Evolutionary conservation across 2,329 filamentous ascomycete species (phyloP).

Genomic region (Fusarium lateritium): DNA sequence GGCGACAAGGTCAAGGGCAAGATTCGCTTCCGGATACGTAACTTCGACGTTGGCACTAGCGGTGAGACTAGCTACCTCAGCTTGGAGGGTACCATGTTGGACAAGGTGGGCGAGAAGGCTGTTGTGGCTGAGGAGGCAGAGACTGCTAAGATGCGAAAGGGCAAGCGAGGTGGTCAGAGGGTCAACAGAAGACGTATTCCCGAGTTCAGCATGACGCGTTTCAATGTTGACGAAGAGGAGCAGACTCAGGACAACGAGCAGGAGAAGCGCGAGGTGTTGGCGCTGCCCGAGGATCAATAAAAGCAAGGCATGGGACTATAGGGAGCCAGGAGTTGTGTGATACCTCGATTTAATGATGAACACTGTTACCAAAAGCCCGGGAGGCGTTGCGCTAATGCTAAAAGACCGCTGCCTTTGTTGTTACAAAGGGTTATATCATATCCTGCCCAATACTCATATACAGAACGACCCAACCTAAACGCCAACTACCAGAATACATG

Average conservation of each 20-base stretch:
- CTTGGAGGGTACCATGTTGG: slow-evolving; percentile 89
- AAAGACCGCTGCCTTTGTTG: slow-evolving; percentile 23
- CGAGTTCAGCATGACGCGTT: slow-evolving; percentile 72
- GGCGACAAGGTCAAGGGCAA: slow-evolving; percentile 79
- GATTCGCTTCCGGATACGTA: slow-evolving; percentile 83
- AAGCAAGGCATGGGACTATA: slow-evolving; percentile 39
- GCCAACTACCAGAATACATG: slow-evolving; percentile 21
- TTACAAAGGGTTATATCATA: slow-evolving; percentile 21
- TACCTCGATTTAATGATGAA: slow-evolving; percentile 51
- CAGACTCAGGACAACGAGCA: slow-evolving; percentile 43
- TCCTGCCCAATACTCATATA: slow-evolving; percentile 18
- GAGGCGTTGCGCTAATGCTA: slow-evolving; percentile 38
- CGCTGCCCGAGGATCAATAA: slow-evolving; percentile 46
- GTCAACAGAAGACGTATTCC: slow-evolving; percentile 58
- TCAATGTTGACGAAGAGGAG: slow-evolving; percentile 63
- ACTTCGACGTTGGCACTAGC: slow-evolving; percentile 85
- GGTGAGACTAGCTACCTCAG: slow-evolving; percentile 84
- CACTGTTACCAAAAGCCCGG: slow-evolving; percentile 38
- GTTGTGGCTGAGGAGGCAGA: slow-evolving; percentile 65
- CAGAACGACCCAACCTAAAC: slow-evolving; percentile 29
- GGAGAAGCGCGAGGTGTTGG: slow-evolving; percentile 44
- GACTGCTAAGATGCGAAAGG: slow-evolving; percentile 54
- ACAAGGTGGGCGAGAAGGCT: slow-evolving; percentile 74
- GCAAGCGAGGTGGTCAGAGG: slow-evolving; percentile 52
- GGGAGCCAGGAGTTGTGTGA: slow-evolving; percentile 51